These are phyloP conservation scores for Ascochyta lentis DNA, from an alignment of 2,329 filamentous ascomycete genomes.

Conservation along the genomic window DNA sequence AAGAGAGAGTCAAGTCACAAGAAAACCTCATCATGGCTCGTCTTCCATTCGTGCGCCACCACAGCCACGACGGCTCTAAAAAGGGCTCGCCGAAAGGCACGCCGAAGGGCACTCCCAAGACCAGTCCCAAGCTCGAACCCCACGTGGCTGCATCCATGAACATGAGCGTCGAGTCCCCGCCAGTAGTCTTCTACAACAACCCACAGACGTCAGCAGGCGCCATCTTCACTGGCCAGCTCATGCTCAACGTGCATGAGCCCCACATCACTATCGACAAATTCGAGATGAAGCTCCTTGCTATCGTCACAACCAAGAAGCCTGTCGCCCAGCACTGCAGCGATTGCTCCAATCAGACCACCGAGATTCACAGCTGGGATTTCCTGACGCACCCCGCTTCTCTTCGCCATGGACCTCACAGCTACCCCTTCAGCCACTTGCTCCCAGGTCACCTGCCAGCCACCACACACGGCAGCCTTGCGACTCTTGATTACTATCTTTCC, in stretches of 20 bases:
- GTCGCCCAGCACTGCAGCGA: conserved; percentile 79
- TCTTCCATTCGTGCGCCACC: conserved; percentile 47
- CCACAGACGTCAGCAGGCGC: conserved; percentile 80
- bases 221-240: conserved; percentile 82
- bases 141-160: conserved; percentile 60
- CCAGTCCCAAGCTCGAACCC: conserved; percentile 43
- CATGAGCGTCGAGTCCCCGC: conserved; percentile 81
- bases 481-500: conserved; percentile 77
- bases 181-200: conserved; percentile 81
- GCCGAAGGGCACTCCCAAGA: conserved; percentile 40
- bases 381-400: conserved; percentile 50
- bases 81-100: conserved; percentile 11
- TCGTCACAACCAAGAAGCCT: conserved; percentile 79
- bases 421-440: conserved; percentile 88
- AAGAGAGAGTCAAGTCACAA: conserved; percentile 38
- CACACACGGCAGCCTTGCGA: conserved; percentile 74
- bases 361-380: conserved; percentile 82
- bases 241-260: conserved; percentile 71
- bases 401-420: conserved; percentile 69
- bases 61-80: conserved; percentile 26
- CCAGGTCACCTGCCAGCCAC: conserved; percentile 85
- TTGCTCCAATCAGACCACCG: conserved; percentile 74
- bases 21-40: conserved; percentile 48
- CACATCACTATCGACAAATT: conserved; percentile 74
- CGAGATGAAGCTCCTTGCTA: conserved; percentile 73